Percentiles rank a stretch among this genome's conserved stretches.
Evolutionary conservation across 345 rosid genomes (phyloP).

Genomic region (Crucihimalaya himalaica): DNA sequence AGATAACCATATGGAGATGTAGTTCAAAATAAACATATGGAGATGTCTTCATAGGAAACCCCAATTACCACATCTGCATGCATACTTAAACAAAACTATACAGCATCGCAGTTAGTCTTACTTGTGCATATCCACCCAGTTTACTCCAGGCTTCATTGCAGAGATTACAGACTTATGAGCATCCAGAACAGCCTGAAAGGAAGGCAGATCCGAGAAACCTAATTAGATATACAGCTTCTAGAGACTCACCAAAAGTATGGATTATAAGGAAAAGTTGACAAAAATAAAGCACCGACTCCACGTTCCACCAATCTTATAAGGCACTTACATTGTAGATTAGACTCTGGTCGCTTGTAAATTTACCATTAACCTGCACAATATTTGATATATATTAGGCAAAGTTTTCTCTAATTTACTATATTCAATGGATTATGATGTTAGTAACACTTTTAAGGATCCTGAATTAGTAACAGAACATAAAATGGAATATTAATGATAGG

Average conservation of each 20-base stretch:
- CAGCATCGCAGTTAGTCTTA: conserved; percentile 43
- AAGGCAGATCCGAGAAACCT: conserved; percentile 21
- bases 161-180: conserved; percentile 86
- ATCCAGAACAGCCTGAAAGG: conserved; percentile 72
- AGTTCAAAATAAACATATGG: not conserved
- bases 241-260: not conserved
- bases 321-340: conserved; percentile 79
- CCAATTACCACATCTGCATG: conserved; percentile 11
- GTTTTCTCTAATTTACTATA: not conserved
- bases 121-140: conserved; percentile 96
- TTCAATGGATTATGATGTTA: not conserved
- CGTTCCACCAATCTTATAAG: not conserved
- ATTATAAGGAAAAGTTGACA: not conserved
- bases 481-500: not conserved
- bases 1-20: not conserved
- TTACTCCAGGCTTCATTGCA: conserved; percentile 81
- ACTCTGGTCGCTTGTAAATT: conserved; percentile 78
- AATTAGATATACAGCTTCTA: not conserved
- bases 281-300: conserved; percentile 1
- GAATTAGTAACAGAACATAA: conserved; percentile 17
- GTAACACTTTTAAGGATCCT: not conserved
- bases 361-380: conserved; percentile 82
- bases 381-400: conserved; percentile 24
- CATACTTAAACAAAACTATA: not conserved
- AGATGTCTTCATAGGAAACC: not conserved